Base-by-base conservation (phyloP, 495 filamentous ascomycete species). In the Aspergillus steynii region DNA sequence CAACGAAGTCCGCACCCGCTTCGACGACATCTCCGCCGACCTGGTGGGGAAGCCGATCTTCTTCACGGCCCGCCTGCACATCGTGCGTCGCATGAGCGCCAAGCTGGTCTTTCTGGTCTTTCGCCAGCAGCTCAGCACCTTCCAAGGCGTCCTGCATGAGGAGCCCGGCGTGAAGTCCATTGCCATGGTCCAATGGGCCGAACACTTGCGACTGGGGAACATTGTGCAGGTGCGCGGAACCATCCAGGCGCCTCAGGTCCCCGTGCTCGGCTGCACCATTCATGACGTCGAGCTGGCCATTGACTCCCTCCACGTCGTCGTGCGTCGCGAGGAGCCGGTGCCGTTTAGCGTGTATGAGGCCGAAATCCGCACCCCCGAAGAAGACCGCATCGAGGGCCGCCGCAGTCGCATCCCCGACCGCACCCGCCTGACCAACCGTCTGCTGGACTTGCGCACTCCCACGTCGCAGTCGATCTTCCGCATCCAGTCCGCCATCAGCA, bases 51-150 rank as follows among this genome's bases (percentile, higher is more conserved):
- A 94, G 71, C 81, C 85, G 51, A 80, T 96, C 50, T 73, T 80
- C 53, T 87, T 97, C 65, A 87, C 89, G n/a, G 93, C 90, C 5
- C 87, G 90, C 66, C 74, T 98, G 42, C 92, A 97, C 71, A 90
- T 93, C 61, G 73, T 91, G 2, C 85, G 94, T 57, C 88, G 89
- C 56, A 88, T 97, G 81, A 91, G 92, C 63, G 85, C 91, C 64
- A 94, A 96, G 74, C 86, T 98, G 73, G 89, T 86, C 61, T 97
- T 97, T 74, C 78, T 96, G 64, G 89, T 95, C 65, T 87, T 98
- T 62, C 86, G 93, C 52, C 89, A 96, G 78, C 88, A 90, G 70
- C 80, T 88, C 37, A 80, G 77, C 61, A 87, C 90, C 3, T 88
- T 96, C 56, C 92, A 96, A 76, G 93, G 87, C 60, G 82, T 90